A percentile compares a stretch with the other conserved stretches of the same genome.
Conservation (phyloP, 805 yeast species). For the Schizosaccharomyces lindneri region DNA sequence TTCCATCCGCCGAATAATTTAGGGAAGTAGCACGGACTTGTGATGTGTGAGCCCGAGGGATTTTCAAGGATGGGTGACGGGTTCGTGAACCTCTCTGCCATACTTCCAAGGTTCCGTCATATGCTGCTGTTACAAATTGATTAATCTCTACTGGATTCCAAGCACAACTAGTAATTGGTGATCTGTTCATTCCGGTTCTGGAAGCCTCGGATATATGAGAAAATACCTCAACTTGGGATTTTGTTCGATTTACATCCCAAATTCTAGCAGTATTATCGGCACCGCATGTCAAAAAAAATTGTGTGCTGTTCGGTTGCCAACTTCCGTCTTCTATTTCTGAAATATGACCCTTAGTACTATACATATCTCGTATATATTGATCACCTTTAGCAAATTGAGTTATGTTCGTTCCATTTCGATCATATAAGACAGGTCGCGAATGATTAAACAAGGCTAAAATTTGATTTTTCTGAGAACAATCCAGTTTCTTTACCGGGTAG, state of each 20-base stretch:
- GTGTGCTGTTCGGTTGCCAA: constrained; percentile 11
- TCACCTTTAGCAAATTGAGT: constrained; percentile 14
- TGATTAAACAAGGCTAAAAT: constrained; percentile 5
- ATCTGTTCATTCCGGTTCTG: constrained; percentile 4
- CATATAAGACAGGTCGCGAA: not conserved
- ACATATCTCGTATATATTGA: constrained; percentile 15
- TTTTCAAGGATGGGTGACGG: constrained; percentile 9
- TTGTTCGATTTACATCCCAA: constrained; percentile 13
- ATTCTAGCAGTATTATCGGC: constrained; percentile 15
- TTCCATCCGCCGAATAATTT: constrained; percentile 5
- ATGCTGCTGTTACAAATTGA: constrained; percentile 7
- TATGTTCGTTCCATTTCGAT: constrained; percentile 2
- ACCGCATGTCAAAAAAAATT: constrained; percentile 12
- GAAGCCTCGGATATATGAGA: constrained; percentile 10
- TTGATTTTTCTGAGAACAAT: constrained; percentile 10
- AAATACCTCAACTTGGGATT: constrained; percentile 12
- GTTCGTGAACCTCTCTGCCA: constrained; percentile 12
- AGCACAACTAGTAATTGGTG: not conserved
- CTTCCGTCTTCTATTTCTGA: constrained; percentile 12
- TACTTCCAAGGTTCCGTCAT: constrained; percentile 9
- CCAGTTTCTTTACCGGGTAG: constrained; percentile 7
- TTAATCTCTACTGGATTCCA: constrained; percentile 9
- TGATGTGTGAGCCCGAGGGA: constrained; percentile 9
- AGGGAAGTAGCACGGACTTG: constrained; percentile 7
- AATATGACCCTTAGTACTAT: constrained; percentile 16